Evolutionary conservation across 2,329 filamentous ascomycete species (phyloP).

Genomic region (Canariomyces notabilis): DNA sequence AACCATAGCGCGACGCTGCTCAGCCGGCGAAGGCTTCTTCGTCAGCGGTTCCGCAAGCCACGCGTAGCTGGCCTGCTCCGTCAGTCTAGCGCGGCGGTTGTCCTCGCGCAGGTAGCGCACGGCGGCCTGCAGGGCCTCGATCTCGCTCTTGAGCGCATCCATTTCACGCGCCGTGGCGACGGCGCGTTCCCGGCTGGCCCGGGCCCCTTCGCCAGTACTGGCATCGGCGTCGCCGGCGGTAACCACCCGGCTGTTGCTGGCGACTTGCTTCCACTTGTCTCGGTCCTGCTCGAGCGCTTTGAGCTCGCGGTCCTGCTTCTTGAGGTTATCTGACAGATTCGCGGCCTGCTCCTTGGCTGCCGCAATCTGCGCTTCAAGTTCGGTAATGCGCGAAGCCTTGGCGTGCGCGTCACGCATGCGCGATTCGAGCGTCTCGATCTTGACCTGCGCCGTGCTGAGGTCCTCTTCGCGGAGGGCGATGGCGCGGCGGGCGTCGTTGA

Average conservation of each 20-base stretch:
- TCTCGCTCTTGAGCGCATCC: conserved; percentile 65
- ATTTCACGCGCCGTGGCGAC: conserved; percentile 69
- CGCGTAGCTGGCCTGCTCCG: conserved; percentile 50
- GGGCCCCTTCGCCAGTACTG: conserved; percentile 39
- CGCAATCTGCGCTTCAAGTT: conserved; percentile 57
- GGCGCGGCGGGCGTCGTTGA: conserved; percentile 68
- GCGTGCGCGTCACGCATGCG: conserved; percentile 78
- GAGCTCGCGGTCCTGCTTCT: conserved; percentile 63
- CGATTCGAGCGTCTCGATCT: conserved; percentile 87
- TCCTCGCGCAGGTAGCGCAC: conserved; percentile 65
- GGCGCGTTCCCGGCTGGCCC: conserved; percentile 59
- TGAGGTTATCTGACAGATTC: conserved; percentile 57
- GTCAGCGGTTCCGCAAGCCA: conserved; percentile 62
- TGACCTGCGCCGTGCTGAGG: conserved; percentile 80
- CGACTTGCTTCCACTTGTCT: conserved; percentile 67
- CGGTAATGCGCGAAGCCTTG: conserved; percentile 65
- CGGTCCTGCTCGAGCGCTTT: conserved; percentile 60
- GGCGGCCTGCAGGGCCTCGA: conserved; percentile 58
- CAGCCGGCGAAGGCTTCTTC: conserved; percentile 35
- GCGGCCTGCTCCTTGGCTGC: conserved; percentile 46
- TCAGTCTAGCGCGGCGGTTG: conserved; percentile 56
- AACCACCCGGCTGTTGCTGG: conserved; percentile 54
- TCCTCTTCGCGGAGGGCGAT: conserved; percentile 73
- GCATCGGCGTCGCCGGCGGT: conserved; percentile 38
- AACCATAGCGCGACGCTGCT: conserved; percentile 48